Evolutionary conservation across 2,329 filamentous ascomycete genomes (phyloP).

Genomic region (Aspergillus fumigatus): DNA sequence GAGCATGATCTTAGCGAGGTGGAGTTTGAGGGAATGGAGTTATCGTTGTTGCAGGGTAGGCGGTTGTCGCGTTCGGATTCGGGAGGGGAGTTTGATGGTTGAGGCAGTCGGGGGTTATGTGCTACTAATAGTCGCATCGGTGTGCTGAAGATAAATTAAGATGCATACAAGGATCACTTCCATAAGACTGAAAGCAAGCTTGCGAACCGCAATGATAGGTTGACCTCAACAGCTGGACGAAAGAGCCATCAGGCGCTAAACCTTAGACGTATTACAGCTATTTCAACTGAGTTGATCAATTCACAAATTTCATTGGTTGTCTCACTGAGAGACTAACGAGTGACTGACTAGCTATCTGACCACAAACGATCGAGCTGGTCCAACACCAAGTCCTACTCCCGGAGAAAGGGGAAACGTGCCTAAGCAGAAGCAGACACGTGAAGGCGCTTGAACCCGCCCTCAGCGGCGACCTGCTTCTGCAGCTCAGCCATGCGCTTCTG

Average conservation of each 20-base stretch:
- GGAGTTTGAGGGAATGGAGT: slow-evolving; percentile 10
- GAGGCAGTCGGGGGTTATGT: neutral
- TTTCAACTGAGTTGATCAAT: neutral
- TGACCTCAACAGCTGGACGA: neutral
- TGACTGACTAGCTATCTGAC: neutral
- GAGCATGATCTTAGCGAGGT: slow-evolving; percentile 9
- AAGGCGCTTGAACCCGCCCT: slow-evolving; percentile 55
- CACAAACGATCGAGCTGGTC: neutral
- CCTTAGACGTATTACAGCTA: neutral
- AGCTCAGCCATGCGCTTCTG: slow-evolving; percentile 69
- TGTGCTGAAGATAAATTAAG: too few relatives aligned
- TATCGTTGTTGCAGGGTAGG: slow-evolving; percentile 9
- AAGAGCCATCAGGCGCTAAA: neutral
- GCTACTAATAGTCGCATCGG: neutral
- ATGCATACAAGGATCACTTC: too few relatives aligned
- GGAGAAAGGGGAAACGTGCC: neutral
- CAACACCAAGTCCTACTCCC: neutral
- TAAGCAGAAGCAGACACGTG: slow-evolving; percentile 26
- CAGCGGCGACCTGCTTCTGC: slow-evolving; percentile 61
- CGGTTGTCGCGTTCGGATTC: neutral
- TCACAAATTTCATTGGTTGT: neutral
- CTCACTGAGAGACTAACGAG: neutral
- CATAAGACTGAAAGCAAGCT: neutral
- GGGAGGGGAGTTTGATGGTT: neutral
- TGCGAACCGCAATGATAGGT: neutral